These are phyloP conservation scores for Rhynchosporium agropyri DNA, from an alignment of 2,329 filamentous ascomycete genomes.

Conservation along the genomic window DNA sequence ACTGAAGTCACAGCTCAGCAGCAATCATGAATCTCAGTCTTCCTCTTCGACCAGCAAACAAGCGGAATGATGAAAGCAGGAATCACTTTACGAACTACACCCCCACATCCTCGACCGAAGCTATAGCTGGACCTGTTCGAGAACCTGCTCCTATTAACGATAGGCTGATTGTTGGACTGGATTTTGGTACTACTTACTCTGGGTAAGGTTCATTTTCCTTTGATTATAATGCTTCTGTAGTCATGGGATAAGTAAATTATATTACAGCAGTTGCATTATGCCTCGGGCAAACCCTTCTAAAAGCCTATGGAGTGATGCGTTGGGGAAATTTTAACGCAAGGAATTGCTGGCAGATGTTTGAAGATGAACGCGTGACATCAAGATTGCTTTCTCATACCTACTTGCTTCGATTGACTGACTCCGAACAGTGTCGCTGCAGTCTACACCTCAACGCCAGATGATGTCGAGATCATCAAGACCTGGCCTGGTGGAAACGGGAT, in stretches of 20 bases:
- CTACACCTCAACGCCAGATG: constrained; percentile 75
- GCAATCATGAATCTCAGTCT: constrained; percentile 42
- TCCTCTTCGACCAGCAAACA: constrained; percentile 37
- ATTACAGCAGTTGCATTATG: neutral
- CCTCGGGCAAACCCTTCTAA: too few relatives aligned
- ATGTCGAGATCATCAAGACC: constrained; percentile 81
- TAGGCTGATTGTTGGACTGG: constrained; percentile 74
- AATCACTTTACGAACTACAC: constrained; percentile 47
- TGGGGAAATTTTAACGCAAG: too few relatives aligned
- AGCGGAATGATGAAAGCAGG: constrained; percentile 41
- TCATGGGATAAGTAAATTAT: neutral
- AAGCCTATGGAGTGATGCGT: too few relatives aligned
- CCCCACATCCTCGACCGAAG: constrained; percentile 59
- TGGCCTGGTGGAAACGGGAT: constrained; percentile 85
- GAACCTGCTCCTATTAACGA: constrained; percentile 59
- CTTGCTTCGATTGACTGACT: constrained; percentile 22
- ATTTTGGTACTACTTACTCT: constrained; percentile 84
- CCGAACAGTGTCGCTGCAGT: constrained; percentile 65
- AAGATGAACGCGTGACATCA: too few relatives aligned
- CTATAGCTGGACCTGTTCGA: constrained; percentile 62
- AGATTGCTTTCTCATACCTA: neutral
- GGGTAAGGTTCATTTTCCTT: constrained; percentile 54
- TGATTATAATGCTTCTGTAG: neutral
- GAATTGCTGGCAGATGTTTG: too few relatives aligned
- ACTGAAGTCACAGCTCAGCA: constrained; percentile 1